Evolutionary conservation across 2,329 filamentous ascomycete genomes (phyloP).

Genomic region (Fusarium sp.): DNA sequence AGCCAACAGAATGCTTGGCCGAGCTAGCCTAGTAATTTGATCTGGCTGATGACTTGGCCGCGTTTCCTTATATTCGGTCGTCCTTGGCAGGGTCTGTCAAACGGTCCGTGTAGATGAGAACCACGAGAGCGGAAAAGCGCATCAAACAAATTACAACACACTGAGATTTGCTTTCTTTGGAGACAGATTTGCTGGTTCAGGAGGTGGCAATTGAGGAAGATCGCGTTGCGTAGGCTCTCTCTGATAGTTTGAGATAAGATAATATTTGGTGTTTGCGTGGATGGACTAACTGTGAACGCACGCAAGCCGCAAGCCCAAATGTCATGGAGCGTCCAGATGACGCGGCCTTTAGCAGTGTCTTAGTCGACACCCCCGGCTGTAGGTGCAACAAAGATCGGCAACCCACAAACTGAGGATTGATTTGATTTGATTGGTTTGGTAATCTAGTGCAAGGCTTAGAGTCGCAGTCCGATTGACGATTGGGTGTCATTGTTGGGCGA

Average conservation of each 20-base stretch:
- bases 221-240: constrained; percentile 27
- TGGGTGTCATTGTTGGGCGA: constrained; percentile 20
- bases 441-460: constrained; percentile 10
- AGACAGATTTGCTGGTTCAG: constrained; percentile 12
- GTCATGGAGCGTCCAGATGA: constrained; percentile 45
- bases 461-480: constrained; percentile 19
- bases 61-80: not conserved
- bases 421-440: constrained; percentile 40
- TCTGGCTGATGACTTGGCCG: constrained; percentile 21
- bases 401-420: constrained; percentile 29
- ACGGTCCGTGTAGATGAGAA: constrained; percentile 3
- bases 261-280: constrained; percentile 37
- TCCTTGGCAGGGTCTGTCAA: constrained; percentile 25
- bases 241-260: constrained; percentile 14
- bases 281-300: constrained; percentile 43
- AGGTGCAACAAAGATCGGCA: constrained; percentile 29
- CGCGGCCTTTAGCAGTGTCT: constrained; percentile 47
- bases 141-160: constrained; percentile 7
- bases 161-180: not conserved
- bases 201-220: constrained; percentile 36
- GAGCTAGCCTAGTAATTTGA: constrained; percentile 25
- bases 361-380: constrained; percentile 42
- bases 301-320: constrained; percentile 48
- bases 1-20: constrained; percentile 28
- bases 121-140: not conserved